phyloP scores from a whole-genome alignment of 805 yeast genomes.

The Metschnikowia lunata region DNA sequence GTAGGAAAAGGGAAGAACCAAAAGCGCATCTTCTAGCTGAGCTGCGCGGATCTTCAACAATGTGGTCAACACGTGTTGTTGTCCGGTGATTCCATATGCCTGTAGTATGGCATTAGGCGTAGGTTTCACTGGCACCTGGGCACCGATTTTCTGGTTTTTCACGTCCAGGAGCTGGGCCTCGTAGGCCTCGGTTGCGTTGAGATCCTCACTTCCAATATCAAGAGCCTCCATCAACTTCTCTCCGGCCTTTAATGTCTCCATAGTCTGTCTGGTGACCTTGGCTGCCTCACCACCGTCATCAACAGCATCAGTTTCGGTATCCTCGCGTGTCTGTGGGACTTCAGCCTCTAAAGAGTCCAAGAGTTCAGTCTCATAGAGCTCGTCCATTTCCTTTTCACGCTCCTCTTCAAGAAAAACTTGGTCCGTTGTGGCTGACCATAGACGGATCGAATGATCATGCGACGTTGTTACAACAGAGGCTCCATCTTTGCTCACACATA shows the following conservation, averaged over 20 bases:
- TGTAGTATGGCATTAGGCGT: constrained; percentile 65
- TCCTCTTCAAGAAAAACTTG: constrained; percentile 97
- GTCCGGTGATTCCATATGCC: constrained; percentile 70
- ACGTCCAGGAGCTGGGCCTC: constrained; percentile 34
- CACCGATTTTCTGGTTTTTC: constrained; percentile 37
- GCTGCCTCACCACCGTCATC: constrained; percentile 51
- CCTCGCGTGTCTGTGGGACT: constrained; percentile 16
- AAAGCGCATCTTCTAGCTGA: constrained; percentile 86
- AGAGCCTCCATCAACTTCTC: constrained; percentile 89
- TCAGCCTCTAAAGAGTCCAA: constrained; percentile 66
- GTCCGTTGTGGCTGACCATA: constrained; percentile 94
- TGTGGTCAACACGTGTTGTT: constrained; percentile 71
- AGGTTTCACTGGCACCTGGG: constrained; percentile 55
- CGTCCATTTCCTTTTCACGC: constrained; percentile 92
- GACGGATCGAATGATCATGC: constrained; percentile 88
- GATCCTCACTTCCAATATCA: constrained; percentile 73
- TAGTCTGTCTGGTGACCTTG: constrained; percentile 74
- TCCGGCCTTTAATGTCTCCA: constrained; percentile 91
- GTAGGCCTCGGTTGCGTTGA: constrained; percentile 53
- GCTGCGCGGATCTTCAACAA: constrained; percentile 69
- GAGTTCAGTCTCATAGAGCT: constrained; percentile 77
- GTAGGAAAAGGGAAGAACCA: constrained; percentile 87
- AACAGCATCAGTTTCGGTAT: constrained; percentile 20
- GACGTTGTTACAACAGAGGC: constrained; percentile 72
- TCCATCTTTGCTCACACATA: constrained; percentile 74